Evolutionary conservation across 257 asterid genomes (phyloP), one percentile per base, ranked within the genome.

Genomic region (Plantago major): DNA sequence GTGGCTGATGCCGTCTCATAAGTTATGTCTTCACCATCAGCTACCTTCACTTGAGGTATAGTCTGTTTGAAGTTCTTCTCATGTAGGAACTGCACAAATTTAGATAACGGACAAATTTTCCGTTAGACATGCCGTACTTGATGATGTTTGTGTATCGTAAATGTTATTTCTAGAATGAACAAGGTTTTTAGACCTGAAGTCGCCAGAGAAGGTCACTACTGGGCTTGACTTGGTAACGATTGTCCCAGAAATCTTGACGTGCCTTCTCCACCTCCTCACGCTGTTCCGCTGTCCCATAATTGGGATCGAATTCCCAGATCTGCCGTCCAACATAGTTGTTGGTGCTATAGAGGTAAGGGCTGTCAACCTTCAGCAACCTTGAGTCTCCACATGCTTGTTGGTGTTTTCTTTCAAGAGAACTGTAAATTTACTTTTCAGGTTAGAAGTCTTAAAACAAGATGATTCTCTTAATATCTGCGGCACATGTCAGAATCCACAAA

Each of bases 21-120:
- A 61, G 83, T 82, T 42, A 89, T 75, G 18, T 84, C 95, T 73
- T 86, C 87, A 2, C 69, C 94, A 11, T 84, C 91, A n/a, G 58
- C 86, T 46, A 86, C 84, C 78, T 81, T 89, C 60, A 86, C 85
- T 70, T 69, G 78, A 28, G 86, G 82, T 58, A 86, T 81, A 22
- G 69, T 79, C 63, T 86, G 97, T 61, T 80, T 71, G 76, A 89
- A 89, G 10, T 79, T 79, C 74, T 81, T 89, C 68, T 82, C 97
- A 46, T 72, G 74, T 48, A 86, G 67, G 64, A 84, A 84, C 97
- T 89, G 89, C 44, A 14, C 4, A 42, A 4, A 43, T 55, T 42
- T 47, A 47, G 8, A 9, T 14, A 47, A 13, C 9, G 19, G 10
- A 16, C 19, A 49, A 16, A 22, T 16, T 49, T 7, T n/a, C n/a